Evolutionary conservation across 805 yeast species (phyloP).

Genomic region (Metschnikowia gelsemii): DNA sequence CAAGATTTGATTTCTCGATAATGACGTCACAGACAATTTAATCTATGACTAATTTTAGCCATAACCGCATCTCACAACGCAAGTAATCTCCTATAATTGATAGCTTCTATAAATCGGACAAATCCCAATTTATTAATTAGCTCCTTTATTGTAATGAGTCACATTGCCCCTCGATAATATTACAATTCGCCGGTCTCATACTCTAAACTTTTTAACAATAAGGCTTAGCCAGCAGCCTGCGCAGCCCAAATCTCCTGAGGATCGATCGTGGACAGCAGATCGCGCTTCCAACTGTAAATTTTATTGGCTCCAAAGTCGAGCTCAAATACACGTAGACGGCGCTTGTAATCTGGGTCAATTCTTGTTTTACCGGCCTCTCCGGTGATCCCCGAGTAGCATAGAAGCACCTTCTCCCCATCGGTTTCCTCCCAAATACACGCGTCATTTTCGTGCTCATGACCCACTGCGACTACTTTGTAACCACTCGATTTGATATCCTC

Average conservation of each 20-base stretch:
- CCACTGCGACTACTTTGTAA: conserved; percentile 39
- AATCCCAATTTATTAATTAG: no score
- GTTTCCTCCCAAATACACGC: conserved; percentile 35
- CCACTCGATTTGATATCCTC: conserved; percentile 37
- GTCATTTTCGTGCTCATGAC: conserved; percentile 46
- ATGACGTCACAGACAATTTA: no score
- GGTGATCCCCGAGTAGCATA: conserved; percentile 40
- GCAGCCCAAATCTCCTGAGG: conserved; percentile 20
- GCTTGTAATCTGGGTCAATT: conserved; percentile 26
- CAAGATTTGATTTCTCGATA: no score
- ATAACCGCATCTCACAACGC: no score
- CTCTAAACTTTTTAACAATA: no score
- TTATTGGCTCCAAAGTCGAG: conserved; percentile 26
- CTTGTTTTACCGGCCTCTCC: conserved; percentile 37
- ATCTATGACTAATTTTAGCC: no score
- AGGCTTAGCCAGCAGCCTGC: conserved; percentile 6
- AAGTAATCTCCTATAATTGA: no score
- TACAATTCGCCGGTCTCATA: no score
- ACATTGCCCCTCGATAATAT: no score
- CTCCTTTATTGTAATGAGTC: no score
- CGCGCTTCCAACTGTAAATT: conserved; percentile 41
- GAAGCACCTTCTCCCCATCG: conserved; percentile 28
- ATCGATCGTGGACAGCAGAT: conserved; percentile 18
- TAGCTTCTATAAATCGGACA: no score
- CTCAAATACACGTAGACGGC: conserved; percentile 38